phyloP scores from a whole-genome alignment of 1,284 basidiomycete species.

The Somion occarium region DNA sequence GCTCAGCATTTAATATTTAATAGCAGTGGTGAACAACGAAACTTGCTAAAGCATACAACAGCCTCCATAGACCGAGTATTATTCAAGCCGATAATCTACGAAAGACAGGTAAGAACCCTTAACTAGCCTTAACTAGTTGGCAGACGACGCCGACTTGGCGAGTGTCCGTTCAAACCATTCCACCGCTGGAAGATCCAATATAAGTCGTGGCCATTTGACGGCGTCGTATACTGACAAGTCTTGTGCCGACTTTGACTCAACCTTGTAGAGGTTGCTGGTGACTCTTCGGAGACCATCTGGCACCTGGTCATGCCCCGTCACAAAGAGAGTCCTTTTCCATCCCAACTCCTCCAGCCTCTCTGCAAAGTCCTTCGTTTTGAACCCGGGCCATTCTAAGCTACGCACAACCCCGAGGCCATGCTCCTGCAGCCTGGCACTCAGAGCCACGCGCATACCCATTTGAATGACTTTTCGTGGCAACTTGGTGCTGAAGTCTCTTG shows the following conservation, averaged over 20 bases:
- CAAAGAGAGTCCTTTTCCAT: slow-evolving; percentile 66
- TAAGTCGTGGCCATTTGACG: slow-evolving; percentile 68
- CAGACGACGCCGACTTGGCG: slow-evolving; percentile 27
- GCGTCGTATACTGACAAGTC: slow-evolving; percentile 76
- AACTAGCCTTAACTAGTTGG: background rate
- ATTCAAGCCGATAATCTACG: too few relatives aligned
- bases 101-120: background rate
- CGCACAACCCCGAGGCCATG: slow-evolving; percentile 73
- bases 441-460: slow-evolving; percentile 88
- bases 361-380: slow-evolving; percentile 60
- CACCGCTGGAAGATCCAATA: slow-evolving; percentile 69
- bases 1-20: background rate
- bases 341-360: slow-evolving; percentile 56
- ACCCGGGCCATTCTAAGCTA: slow-evolving; percentile 64
- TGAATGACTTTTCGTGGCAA: slow-evolving; percentile 87
- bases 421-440: slow-evolving; percentile 79
- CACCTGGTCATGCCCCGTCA: slow-evolving; percentile 59
- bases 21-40: too few relatives aligned
- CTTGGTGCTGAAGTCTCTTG: slow-evolving; percentile 87
- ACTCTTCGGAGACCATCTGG: slow-evolving; percentile 52
- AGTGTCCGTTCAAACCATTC: slow-evolving; percentile 63
- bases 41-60: too few relatives aligned
- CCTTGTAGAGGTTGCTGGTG: slow-evolving; percentile 58
- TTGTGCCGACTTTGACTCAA: slow-evolving; percentile 57
- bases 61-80: too few relatives aligned